Evolutionary conservation across 1,139 yeast species (phyloP), one percentile per base, ranked within the genome.

Genomic region (Suhomyces panamericanus): DNA sequence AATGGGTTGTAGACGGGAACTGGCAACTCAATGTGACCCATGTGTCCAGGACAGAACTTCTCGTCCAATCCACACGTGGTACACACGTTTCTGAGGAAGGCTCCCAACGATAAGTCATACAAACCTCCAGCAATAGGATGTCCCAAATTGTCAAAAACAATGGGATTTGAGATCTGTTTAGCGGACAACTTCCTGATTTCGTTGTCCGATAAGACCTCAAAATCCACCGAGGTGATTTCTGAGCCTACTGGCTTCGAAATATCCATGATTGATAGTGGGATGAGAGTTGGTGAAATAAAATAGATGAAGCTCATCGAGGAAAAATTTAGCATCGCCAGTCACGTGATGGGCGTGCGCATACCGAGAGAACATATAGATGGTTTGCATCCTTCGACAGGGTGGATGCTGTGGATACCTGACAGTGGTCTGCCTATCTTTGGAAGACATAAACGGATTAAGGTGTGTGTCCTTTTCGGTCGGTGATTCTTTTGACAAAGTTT

Each of bases 1-100:
- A 95, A 71, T 14, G 99, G 98, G 63, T 90, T 93, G 73, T 90
- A 95, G 38, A 89, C 95, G 6, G 98, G 96, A 33, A 89, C 85
- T 9, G 99, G 99, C 55, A 95, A 78, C 64, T 93, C 97, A 49
- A 95, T 90, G 66, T 95, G 99, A 48, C 99, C 99, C 69, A 89
- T 90, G 66, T 95, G 99, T 32, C 99, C 99, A 3, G 98, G 97
- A 70, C 99, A 95, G 59, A 81, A 85, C 60, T 87, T 83, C 57
- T 93, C 98, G 63, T 90, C 96, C 51, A 93, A 75, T 24, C 98
- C 97, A 79, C 99, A 95, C 2, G 99, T 93, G 26, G 95, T 78
- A 79, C 99, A 91, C 44, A 87, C 75, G 63, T 91, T 88, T 63
- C 86, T 78, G 52, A 89, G 74, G 60, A 90, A 93, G 1, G 99